Evolutionary conservation across 2,329 filamentous ascomycete species (phyloP).

Genomic region (Microcyclospora tardicrescens): DNA sequence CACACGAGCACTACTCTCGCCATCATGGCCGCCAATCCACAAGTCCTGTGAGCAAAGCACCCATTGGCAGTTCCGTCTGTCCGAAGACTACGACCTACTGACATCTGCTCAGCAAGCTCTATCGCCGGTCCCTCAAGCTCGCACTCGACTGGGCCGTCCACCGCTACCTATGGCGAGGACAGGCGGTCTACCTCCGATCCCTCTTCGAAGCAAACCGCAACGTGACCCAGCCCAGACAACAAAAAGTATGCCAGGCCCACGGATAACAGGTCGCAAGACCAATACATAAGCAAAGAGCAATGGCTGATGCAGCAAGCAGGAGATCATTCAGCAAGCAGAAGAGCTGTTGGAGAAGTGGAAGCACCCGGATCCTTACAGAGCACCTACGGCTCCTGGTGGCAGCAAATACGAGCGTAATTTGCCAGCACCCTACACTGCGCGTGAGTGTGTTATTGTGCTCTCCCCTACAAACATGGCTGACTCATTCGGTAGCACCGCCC

Average conservation of each 20-base stretch:
- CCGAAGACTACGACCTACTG: background rate
- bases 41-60: constrained; percentile 18
- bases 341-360: constrained; percentile 86
- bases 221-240: constrained; percentile 70
- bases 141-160: constrained; percentile 92
- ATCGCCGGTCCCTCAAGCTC: constrained; percentile 85
- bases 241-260: constrained; percentile 49
- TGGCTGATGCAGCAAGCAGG: constrained; percentile 37
- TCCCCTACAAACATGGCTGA: background rate
- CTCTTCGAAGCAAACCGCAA: constrained; percentile 89
- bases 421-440: constrained; percentile 62
- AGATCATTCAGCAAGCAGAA: constrained; percentile 75
- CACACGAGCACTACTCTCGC: background rate
- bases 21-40: constrained; percentile 28
- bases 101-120: constrained; percentile 48
- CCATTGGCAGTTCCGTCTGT: constrained; percentile 1
- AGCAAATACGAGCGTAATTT: constrained; percentile 96
- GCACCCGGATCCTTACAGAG: constrained; percentile 84
- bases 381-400: constrained; percentile 85
- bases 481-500: background rate
- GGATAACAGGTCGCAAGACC: background rate
- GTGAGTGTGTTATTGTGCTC: constrained; percentile 41
- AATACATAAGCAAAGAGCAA: too few species aligned
- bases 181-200: constrained; percentile 88
- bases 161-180: constrained; percentile 83